Percentiles rank a stretch among this genome's conserved stretches.
These are phyloP conservation scores for Pelargonium citronellum DNA, from an alignment of 441 rosid genomes.

Conservation along the genomic window DNA sequence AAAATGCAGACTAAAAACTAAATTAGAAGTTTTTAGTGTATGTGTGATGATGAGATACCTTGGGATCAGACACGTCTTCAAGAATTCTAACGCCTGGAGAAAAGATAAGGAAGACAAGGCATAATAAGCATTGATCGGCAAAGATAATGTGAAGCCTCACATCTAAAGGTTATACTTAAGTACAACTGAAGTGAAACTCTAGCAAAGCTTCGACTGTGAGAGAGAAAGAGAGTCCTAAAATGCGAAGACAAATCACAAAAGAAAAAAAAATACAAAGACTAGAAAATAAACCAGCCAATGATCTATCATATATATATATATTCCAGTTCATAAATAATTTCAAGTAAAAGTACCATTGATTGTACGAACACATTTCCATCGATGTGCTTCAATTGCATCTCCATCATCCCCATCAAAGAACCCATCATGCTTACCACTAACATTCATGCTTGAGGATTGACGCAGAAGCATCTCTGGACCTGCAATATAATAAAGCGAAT, in stretches of 20 bases:
- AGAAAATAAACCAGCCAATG: neutral
- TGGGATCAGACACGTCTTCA: conserved; percentile 72
- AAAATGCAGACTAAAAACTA: neutral
- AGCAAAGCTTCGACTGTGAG: neutral
- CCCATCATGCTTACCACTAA: conserved; percentile 33
- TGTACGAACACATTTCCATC: conserved; percentile 93
- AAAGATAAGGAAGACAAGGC: conserved; percentile 14
- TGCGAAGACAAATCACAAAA: neutral
- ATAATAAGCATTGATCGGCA: conserved; percentile 2
- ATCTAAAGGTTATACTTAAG: neutral
- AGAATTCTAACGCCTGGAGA: conserved; percentile 81
- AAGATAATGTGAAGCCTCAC: neutral
- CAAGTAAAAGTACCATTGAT: conserved; percentile 49
- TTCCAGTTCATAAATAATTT: neutral
- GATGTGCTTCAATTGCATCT: conserved; percentile 87
- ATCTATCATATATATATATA: neutral
- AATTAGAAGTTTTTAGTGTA: conserved; percentile 3
- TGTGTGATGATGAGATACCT: conserved; percentile 43
- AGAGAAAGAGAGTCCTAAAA: neutral
- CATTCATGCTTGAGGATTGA: conserved; percentile 56
- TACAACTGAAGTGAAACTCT: neutral
- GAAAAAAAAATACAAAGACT: neutral
- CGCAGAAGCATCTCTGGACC: conserved; percentile 85
- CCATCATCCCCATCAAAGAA: conserved; percentile 63
- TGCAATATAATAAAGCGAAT: conserved; percentile 21